Evolutionary conservation across 2,329 filamentous ascomycete species (phyloP), one percentile per base, ranked within the genome.

Genomic region (Colletotrichum costaricense): DNA sequence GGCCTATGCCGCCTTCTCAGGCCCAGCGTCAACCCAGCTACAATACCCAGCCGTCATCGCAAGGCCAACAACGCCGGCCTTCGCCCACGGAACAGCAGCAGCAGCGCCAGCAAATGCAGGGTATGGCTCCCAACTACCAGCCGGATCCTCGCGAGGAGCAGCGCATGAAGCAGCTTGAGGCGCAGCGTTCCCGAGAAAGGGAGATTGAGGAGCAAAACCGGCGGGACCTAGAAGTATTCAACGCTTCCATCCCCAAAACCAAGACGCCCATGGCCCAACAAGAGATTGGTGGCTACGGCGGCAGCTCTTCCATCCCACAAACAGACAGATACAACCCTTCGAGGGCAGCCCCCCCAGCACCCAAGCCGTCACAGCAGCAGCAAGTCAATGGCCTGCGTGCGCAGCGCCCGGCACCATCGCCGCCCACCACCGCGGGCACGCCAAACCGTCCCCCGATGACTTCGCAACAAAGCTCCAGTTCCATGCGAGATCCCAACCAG

Each of bases 251-350:
- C 73, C 96, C 95, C 38, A 93, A 97, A 86, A 92, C 89, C 75
- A 94, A 94, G 80, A 85, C 92, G 12, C 94, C 94, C 2, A 79
- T 97, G 76, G 95, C 95, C 38, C 94, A 98, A 81, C 95, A 98
- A 83, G 97, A 98, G 82, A 85, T 98, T 77, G 94, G 94, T 70
- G 92, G 92, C 38, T 93, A 91, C 74, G 88, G 90, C 52, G 86
- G 88, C 74, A 84, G 87, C 57, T 77, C 86, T 24, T 81, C 88
- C 16, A 80, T 85, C 38, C 82, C 87, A n/a, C 78, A 84, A 5
- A 73, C 81, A 59, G 90, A 92, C 77, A 91, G 95, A 74, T 98
- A 95, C 83, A 98, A 97, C 81, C 95, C 96, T 4, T 92, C 91
- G 66, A 90, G 96, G 79, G 93, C 94, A 52, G 93, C 96, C 62